Evolutionary conservation across 2,329 filamentous ascomycete genomes (phyloP).

Genomic region (Penicillium sp.): DNA sequence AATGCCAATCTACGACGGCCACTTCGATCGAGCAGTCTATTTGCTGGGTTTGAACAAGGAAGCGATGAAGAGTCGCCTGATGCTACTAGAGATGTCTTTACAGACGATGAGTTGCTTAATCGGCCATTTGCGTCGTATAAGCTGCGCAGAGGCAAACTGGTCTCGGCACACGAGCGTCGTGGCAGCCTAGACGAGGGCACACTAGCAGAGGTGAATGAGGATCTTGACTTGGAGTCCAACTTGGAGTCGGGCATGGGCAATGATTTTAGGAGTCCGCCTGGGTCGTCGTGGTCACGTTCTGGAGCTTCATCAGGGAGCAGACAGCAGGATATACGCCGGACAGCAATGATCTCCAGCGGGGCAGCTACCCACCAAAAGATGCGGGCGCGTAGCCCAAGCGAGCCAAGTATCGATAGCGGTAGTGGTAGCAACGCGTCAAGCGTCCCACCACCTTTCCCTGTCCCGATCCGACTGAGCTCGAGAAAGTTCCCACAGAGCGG

Average conservation of each 20-base stretch:
- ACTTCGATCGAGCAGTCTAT: constrained; percentile 80
- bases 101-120: constrained; percentile 51
- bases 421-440: constrained; percentile 42
- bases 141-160: constrained; percentile 48
- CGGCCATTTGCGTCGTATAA: constrained; percentile 51
- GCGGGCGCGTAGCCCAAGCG: constrained; percentile 58
- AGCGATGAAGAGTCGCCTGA: constrained; percentile 56
- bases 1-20: constrained; percentile 69
- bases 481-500: constrained; percentile 70
- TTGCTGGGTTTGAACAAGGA: constrained; percentile 77
- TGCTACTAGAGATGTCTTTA: constrained; percentile 41
- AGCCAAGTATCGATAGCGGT: constrained; percentile 48
- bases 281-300: constrained; percentile 40
- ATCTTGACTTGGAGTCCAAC: constrained; percentile 36
- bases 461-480: constrained; percentile 87
- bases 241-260: constrained; percentile 23
- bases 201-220: constrained; percentile 45
- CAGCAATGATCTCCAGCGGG: constrained; percentile 80
- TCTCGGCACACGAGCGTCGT: constrained; percentile 39
- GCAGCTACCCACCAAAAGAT: constrained; percentile 71
- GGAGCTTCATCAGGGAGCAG: constrained; percentile 42
- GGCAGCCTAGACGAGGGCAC: constrained; percentile 39
- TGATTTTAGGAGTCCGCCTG: constrained; percentile 19
- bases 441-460: constrained; percentile 79
- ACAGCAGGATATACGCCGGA: constrained; percentile 72